These are phyloP conservation scores for Hirschioporus abietinus DNA, from an alignment of 768 basidiomycete genomes.

Conservation along the genomic window DNA sequence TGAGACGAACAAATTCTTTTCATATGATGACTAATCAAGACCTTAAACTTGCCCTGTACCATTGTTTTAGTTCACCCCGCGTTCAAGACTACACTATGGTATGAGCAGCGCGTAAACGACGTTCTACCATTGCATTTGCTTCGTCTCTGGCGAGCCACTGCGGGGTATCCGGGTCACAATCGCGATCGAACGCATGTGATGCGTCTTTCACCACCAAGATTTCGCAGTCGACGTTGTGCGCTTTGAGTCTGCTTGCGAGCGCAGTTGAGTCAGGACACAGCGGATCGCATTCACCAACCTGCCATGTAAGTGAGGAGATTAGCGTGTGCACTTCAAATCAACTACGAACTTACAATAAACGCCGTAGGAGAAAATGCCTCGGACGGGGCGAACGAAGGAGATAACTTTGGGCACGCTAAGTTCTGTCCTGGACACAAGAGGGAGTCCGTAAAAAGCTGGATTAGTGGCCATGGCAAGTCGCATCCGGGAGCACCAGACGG, in stretches of 20 bases:
- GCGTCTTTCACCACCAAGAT: background rate
- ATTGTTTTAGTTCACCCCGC: too few relatives aligned
- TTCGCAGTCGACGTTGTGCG: background rate
- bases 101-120: background rate
- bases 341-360: background rate
- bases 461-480: background rate
- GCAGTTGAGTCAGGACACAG: background rate
- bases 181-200: background rate
- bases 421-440: background rate
- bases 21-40: too few relatives aligned
- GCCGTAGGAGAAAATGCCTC: background rate
- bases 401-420: background rate
- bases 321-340: background rate
- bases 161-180: background rate
- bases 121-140: background rate
- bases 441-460: background rate
- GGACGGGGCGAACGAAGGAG: background rate
- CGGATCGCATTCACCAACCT: background rate
- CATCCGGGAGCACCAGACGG: background rate
- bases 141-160: background rate
- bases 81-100: too few relatives aligned
- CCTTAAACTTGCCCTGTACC: too few relatives aligned
- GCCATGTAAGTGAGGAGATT: background rate
- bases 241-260: background rate
- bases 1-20: too few relatives aligned